These are phyloP conservation scores for Grigorovia transvaalensis DNA, from an alignment of 805 yeast genomes.

Conservation along the genomic window DNA sequence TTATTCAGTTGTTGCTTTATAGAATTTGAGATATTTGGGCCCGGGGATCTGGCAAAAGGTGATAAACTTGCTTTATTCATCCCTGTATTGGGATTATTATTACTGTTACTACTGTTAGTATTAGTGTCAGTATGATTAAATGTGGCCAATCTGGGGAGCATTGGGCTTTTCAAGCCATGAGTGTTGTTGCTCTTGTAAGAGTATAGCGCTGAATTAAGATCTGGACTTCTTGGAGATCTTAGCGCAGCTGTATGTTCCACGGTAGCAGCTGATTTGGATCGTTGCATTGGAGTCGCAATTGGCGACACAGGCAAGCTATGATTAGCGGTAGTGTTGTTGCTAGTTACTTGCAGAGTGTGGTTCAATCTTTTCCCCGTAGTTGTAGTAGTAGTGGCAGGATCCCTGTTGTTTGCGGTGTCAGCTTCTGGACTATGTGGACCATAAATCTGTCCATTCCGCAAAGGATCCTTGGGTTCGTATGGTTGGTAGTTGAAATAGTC, in stretches of 20 bases:
- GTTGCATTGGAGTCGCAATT: neutral
- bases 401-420: neutral
- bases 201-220: neutral
- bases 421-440: neutral
- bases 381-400: neutral
- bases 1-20: neutral
- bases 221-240: conserved; percentile 1
- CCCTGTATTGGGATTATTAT: neutral
- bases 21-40: neutral
- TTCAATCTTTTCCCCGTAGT: neutral
- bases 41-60: neutral
- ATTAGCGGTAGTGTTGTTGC: neutral
- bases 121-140: neutral
- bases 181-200: neutral
- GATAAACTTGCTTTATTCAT: neutral
- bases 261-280: neutral
- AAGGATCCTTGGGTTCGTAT: neutral
- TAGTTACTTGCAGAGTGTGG: neutral
- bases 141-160: neutral
- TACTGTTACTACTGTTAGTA: neutral
- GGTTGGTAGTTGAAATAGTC: neutral
- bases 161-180: neutral
- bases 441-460: neutral
- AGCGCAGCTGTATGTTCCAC: neutral
- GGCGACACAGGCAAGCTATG: neutral